A percentile compares a stretch with the other conserved stretches of the same genome.
Evolutionary conservation across 2,329 filamentous ascomycete species (phyloP).

Genomic region (Stagonosporopsis chrysanthemi): DNA sequence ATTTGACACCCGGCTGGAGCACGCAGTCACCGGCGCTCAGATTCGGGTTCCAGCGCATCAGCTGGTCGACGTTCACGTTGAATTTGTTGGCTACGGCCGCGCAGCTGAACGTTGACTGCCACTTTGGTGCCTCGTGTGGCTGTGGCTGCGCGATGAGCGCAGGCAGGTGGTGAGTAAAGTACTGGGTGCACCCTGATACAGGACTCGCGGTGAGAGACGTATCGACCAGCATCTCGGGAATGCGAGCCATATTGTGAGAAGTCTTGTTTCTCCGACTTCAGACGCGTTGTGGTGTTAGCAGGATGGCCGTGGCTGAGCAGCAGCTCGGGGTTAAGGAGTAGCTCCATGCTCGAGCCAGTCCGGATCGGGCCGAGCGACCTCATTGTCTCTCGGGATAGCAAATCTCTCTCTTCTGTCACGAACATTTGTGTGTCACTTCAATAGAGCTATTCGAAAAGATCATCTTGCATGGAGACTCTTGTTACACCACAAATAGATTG

Average conservation of each 20-base stretch:
- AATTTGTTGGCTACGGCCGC: background rate
- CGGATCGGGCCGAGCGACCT: background rate
- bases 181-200: background rate
- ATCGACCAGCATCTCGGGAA: background rate
- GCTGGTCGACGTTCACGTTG: background rate
- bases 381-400: background rate
- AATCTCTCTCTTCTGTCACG: background rate
- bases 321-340: slow-evolving; percentile 4
- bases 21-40: background rate
- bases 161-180: background rate
- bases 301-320: background rate
- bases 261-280: background rate
- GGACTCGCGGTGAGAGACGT: background rate
- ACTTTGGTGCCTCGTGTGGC: background rate
- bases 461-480: background rate
- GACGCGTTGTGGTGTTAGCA: background rate
- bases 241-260: background rate
- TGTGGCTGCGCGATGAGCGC: background rate
- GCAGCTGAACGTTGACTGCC: background rate
- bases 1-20: background rate
- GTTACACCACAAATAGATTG: slow-evolving; percentile 2
- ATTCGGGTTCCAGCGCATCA: slow-evolving; percentile 6
- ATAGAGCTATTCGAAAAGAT: background rate
- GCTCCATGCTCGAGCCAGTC: background rate
- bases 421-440: background rate